phyloP scores from a whole-genome alignment of 2,329 filamentous ascomycete species.

The Cercospora sp. region DNA sequence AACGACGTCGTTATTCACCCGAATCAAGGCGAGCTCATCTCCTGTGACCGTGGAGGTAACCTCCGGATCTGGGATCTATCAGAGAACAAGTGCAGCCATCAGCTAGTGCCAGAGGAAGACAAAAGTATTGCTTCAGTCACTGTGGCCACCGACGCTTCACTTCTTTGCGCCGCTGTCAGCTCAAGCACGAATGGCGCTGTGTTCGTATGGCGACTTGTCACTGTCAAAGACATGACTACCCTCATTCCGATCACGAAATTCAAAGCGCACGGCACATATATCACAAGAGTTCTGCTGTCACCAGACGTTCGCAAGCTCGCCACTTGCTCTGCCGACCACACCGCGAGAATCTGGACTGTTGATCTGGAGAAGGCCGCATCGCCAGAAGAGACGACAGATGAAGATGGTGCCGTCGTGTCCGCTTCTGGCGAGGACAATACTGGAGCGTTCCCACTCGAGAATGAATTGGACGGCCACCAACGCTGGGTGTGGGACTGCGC shows the following conservation, averaged over 20 bases:
- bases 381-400: slow-evolving; percentile 21
- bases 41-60: slow-evolving; percentile 88
- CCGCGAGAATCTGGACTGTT: slow-evolving; percentile 94
- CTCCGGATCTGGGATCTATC: slow-evolving; percentile 95
- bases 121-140: slow-evolving; percentile 92
- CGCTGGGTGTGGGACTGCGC: slow-evolving; percentile 98
- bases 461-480: slow-evolving; percentile 85
- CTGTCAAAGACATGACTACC: slow-evolving; percentile 76
- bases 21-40: slow-evolving; percentile 97
- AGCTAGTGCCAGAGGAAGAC: slow-evolving; percentile 94
- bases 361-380: slow-evolving; percentile 54
- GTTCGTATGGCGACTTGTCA: slow-evolving; percentile 93
- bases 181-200: slow-evolving; percentile 90
- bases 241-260: slow-evolving; percentile 87
- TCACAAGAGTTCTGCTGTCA: slow-evolving; percentile 86
- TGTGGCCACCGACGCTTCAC: slow-evolving; percentile 87
- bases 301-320: slow-evolving; percentile 93
- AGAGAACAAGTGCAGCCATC: slow-evolving; percentile 95
- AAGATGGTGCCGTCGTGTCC: slow-evolving; percentile 16
- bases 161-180: slow-evolving; percentile 75
- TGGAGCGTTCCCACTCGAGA: slow-evolving; percentile 75
- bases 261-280: slow-evolving; percentile 86
- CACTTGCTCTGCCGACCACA: slow-evolving; percentile 90
- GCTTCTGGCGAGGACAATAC: slow-evolving; percentile 36
- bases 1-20: slow-evolving; percentile 99